Evolutionary conservation across 495 filamentous ascomycete genomes (phyloP).

Genomic region (Aspergillus coremiiformis): DNA sequence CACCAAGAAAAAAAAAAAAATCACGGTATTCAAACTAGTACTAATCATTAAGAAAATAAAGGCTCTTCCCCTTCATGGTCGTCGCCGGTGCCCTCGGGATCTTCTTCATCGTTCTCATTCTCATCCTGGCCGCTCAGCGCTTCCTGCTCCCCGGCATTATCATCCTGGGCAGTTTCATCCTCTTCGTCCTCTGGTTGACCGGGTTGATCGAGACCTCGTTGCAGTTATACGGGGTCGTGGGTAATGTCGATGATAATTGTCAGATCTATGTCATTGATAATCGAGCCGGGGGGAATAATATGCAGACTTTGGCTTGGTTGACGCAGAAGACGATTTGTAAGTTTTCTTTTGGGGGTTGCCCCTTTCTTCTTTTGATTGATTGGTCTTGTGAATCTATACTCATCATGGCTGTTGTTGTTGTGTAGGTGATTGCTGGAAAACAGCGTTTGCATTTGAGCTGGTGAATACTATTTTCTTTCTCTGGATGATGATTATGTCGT

Average conservation of each 20-base stretch:
- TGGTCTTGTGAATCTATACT: neutral
- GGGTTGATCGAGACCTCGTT: constrained; percentile 85
- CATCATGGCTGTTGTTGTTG: neutral
- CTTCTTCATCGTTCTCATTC: constrained; percentile 62
- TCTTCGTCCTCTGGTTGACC: constrained; percentile 87
- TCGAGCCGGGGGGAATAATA: constrained; percentile 50
- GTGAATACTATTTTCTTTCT: constrained; percentile 78
- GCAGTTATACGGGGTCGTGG: constrained; percentile 75
- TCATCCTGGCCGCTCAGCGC: constrained; percentile 66
- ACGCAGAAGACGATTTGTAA: constrained; percentile 82
- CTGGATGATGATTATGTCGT: constrained; percentile 92
- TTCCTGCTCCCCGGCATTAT: constrained; percentile 85
- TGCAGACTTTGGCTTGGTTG: constrained; percentile 75
- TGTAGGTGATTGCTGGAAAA: constrained; percentile 50
- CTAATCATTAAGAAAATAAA: constrained; percentile 26
- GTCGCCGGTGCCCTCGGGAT: constrained; percentile 60
- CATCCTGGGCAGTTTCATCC: constrained; percentile 83
- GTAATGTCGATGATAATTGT: constrained; percentile 74
- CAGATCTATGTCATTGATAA: constrained; percentile 58
- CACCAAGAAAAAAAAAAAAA: constrained; percentile 1
- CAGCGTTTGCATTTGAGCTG: constrained; percentile 57
- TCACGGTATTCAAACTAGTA: constrained; percentile 9
- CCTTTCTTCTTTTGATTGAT: neutral
- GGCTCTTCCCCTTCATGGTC: constrained; percentile 94
- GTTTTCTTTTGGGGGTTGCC: constrained; percentile 21